phyloP scores from a whole-genome alignment of 192 early-diverging fungal species.

The Glomus cerebriforme region DNA sequence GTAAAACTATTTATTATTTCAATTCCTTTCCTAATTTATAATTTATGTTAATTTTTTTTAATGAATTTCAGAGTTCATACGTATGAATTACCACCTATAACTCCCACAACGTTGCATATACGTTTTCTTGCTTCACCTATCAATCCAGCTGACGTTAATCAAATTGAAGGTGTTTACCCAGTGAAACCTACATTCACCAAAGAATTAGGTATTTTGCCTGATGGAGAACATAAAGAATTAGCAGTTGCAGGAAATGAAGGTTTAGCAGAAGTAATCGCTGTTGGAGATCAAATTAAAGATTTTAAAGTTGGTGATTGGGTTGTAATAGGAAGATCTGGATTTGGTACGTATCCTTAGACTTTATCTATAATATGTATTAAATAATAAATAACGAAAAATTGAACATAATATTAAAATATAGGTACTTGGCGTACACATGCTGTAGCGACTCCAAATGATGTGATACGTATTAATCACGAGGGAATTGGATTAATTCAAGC shows the following conservation, averaged over 20 bases:
- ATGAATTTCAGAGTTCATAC: background rate
- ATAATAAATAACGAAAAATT: background rate
- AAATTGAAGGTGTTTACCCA: constrained; percentile 91
- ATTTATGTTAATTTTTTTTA: background rate
- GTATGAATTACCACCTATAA: constrained; percentile 27
- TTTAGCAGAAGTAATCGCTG: constrained; percentile 73
- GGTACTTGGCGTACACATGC: constrained; percentile 88
- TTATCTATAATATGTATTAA: background rate
- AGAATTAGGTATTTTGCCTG: background rate
- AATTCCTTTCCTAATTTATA: background rate
- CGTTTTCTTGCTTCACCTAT: constrained; percentile 86
- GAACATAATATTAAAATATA: constrained; percentile 14
- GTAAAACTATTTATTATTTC: background rate
- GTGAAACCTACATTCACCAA: constrained; percentile 61
- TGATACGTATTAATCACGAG: constrained; percentile 48
- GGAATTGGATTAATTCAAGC: constrained; percentile 51
- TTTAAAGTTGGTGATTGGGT: constrained; percentile 83
- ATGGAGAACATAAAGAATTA: constrained; percentile 27
- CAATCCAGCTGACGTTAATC: constrained; percentile 93
- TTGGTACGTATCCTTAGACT: constrained; percentile 42
- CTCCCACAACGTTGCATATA: constrained; percentile 55
- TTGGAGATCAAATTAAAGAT: constrained; percentile 60
- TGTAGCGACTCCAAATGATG: constrained; percentile 41
- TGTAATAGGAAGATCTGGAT: constrained; percentile 60
- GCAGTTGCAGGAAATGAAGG: constrained; percentile 93